These are phyloP conservation scores for Populus davidiana DNA, from an alignment of 345 rosid species.

Conservation along the genomic window DNA sequence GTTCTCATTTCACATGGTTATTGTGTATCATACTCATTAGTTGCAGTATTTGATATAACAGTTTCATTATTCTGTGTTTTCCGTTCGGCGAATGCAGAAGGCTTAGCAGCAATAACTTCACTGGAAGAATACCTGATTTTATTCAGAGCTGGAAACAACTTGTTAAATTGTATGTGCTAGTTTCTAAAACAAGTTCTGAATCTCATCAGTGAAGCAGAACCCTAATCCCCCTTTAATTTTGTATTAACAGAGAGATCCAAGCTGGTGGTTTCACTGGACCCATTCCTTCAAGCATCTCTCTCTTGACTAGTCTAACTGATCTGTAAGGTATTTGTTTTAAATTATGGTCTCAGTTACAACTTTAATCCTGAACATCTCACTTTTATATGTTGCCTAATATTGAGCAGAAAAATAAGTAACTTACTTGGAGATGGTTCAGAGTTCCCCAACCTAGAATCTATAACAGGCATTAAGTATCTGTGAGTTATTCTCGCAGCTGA, in stretches of 20 bases:
- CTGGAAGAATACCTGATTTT: conserved; percentile 16
- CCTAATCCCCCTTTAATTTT: neutral
- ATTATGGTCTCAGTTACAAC: neutral
- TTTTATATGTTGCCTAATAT: neutral
- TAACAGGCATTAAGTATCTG: neutral
- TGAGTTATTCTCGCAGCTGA: conserved; percentile 3
- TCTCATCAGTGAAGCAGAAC: neutral
- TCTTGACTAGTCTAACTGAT: conserved; percentile 1
- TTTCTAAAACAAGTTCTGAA: neutral
- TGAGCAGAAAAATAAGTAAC: conserved; percentile 15
- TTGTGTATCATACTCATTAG: neutral
- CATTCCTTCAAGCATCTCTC: conserved; percentile 12
- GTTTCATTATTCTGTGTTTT: neutral
- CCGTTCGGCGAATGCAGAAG: conserved; percentile 5
- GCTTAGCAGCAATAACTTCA: conserved; percentile 15
- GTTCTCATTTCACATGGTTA: neutral
- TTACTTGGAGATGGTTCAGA: conserved; percentile 11
- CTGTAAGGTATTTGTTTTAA: conserved; percentile 10
- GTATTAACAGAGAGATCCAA: conserved; percentile 16
- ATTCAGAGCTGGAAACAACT: conserved; percentile 10
- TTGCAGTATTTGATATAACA: neutral
- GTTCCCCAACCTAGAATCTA: neutral
- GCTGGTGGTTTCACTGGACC: conserved; percentile 21
- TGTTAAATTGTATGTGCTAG: neutral
- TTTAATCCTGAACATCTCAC: neutral